phyloP scores from a whole-genome alignment of 768 basidiomycete species.

The Suillus decipiens region DNA sequence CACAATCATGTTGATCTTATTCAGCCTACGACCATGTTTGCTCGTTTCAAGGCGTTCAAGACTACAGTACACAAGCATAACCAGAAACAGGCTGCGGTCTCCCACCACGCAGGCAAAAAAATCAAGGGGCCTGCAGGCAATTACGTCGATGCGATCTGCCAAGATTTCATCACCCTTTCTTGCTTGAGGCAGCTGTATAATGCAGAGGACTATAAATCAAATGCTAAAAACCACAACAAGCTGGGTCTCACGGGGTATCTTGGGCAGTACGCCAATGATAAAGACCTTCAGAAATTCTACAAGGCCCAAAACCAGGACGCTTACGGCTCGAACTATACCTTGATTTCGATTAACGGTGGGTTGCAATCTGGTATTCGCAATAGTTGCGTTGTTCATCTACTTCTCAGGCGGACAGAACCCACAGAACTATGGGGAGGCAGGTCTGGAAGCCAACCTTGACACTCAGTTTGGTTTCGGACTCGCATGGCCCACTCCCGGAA shows the following conservation, averaged over 20 bases:
- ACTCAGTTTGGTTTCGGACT: conserved; percentile 69
- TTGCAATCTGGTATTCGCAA: neutral
- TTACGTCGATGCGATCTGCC: conserved; percentile 50
- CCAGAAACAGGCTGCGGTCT: neutral
- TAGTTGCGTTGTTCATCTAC: conserved; percentile 12
- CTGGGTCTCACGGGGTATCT: conserved; percentile 60
- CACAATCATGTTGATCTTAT: conserved; percentile 65
- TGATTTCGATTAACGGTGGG: conserved; percentile 57
- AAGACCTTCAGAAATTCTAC: conserved; percentile 56
- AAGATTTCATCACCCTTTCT: conserved; percentile 47
- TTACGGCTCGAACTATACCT: conserved; percentile 49
- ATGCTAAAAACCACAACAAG: conserved; percentile 44
- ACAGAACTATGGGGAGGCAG: conserved; percentile 54
- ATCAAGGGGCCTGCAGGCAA: conserved; percentile 35
- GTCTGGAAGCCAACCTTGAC: conserved; percentile 67
- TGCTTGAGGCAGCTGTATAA: conserved; percentile 62
- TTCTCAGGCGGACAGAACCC: conserved; percentile 58
- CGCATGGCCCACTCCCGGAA: conserved; percentile 58
- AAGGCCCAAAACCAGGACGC: conserved; percentile 49
- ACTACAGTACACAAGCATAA: conserved; percentile 40
- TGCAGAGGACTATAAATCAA: conserved; percentile 45
- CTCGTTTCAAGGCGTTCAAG: conserved; percentile 44
- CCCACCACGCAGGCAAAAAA: conserved; percentile 15
- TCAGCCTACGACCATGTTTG: conserved; percentile 74
- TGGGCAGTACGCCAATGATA: conserved; percentile 52